Conservation (phyloP, 768 basidiomycete genomes). For the Ramaria sp. region DNA sequence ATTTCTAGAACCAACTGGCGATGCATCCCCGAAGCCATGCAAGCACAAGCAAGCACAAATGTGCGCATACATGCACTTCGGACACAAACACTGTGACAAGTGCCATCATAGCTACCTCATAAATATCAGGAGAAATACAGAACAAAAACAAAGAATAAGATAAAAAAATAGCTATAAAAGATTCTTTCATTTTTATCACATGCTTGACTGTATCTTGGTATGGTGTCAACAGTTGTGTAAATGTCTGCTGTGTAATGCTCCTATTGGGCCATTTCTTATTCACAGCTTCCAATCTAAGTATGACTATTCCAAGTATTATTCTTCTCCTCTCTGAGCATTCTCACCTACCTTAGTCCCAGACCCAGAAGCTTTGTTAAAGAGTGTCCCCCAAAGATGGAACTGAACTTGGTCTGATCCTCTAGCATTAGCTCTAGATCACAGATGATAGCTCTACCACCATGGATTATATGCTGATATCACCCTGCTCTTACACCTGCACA, state of each 20-base stretch:
- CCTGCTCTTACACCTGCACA: conserved; percentile 83
- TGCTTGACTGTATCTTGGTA: conserved; percentile 75
- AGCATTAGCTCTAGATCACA: conserved; percentile 58
- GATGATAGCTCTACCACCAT: conserved; percentile 75
- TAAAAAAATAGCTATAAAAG: too few relatives aligned
- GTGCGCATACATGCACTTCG: too few relatives aligned
- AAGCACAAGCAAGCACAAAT: too few relatives aligned
- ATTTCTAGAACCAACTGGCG: too few relatives aligned
- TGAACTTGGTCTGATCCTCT: conserved; percentile 49
- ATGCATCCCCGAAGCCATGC: too few relatives aligned
- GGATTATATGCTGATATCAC: conserved; percentile 77
- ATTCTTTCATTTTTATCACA: too few relatives aligned
- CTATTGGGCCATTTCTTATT: conserved; percentile 63
- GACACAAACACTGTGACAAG: too few relatives aligned
- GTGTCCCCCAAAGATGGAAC: not conserved
- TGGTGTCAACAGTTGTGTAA: conserved; percentile 68
- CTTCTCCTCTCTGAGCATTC: conserved; percentile 52
- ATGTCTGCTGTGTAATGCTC: conserved; percentile 65
- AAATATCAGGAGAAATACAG: too few relatives aligned
- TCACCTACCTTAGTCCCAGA: conserved; percentile 24
- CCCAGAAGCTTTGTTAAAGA: conserved; percentile 19
- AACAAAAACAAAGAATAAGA: too few relatives aligned
- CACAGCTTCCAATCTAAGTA: conserved; percentile 68
- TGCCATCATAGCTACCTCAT: too few relatives aligned
- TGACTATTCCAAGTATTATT: conserved; percentile 74